Conservation (phyloP, 805 yeast genomes). For the Metschnikowia dekortorum region DNA sequence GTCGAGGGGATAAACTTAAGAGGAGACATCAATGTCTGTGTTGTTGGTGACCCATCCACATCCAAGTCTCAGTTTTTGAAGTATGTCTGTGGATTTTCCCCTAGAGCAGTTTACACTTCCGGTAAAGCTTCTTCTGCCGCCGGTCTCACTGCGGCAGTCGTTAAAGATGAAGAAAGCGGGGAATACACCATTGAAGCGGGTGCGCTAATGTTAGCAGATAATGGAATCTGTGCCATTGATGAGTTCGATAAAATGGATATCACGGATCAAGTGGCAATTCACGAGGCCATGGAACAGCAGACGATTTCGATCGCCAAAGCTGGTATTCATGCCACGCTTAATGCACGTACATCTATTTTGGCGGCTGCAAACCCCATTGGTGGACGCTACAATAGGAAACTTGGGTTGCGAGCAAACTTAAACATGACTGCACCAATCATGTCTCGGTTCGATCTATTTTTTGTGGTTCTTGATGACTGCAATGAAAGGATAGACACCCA, state of each 20-base stretch:
- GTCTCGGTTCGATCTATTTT: constrained; percentile 95
- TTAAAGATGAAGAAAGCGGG: constrained; percentile 94
- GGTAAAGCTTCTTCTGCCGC: constrained; percentile 99
- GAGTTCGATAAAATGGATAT: constrained; percentile 98
- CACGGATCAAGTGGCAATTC: constrained; percentile 94
- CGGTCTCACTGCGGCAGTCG: constrained; percentile 97
- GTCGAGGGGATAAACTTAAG: constrained; percentile 91
- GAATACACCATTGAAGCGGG: constrained; percentile 98
- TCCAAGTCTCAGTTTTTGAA: constrained; percentile 94
- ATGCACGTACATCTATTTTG: constrained; percentile 91
- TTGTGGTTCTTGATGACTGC: constrained; percentile 91
- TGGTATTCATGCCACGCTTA: constrained; percentile 95
- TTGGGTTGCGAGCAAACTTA: constrained; percentile 78
- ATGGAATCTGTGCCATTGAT: constrained; percentile 97
- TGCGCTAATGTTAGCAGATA: constrained; percentile 96
- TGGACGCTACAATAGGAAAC: constrained; percentile 90
- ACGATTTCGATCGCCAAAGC: constrained; percentile 98
- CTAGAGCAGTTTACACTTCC: constrained; percentile 93
- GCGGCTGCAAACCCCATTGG: constrained; percentile 99
- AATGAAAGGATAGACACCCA: constrained; percentile 87
- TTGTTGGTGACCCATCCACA: constrained; percentile 97
- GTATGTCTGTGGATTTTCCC: constrained; percentile 86
- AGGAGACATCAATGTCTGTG: constrained; percentile 94
- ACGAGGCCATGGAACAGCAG: constrained; percentile 99
- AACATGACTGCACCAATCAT: constrained; percentile 97